A percentile compares a stretch with the other conserved stretches of the same genome.
Conservation (phyloP, 2,329 filamentous ascomycete species). For the Fusarium duplospermum region DNA sequence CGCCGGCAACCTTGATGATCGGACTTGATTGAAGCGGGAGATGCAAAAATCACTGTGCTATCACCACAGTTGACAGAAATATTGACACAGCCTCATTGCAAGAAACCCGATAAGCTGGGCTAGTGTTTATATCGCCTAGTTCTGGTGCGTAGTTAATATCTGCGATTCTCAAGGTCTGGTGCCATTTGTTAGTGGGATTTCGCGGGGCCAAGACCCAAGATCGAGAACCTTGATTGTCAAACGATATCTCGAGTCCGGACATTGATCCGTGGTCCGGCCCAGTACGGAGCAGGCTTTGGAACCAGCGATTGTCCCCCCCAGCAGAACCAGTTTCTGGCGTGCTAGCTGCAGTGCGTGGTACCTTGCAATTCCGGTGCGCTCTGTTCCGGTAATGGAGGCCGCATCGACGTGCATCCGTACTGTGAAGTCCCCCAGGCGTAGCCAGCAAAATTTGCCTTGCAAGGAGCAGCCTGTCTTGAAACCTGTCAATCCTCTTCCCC, state of each 20-base stretch:
- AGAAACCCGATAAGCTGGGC: background rate
- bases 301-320: background rate
- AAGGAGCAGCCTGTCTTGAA: constrained; percentile 4
- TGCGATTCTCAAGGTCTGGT: background rate
- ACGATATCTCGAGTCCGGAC: background rate
- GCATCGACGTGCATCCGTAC: background rate
- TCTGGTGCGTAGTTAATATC: background rate
- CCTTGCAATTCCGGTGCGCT: background rate
- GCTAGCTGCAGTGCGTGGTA: background rate
- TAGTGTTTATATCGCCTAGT: background rate
- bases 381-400: background rate
- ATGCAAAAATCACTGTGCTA: background rate
- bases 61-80: background rate
- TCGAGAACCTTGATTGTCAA: constrained; percentile 11
- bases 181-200: constrained; percentile 12
- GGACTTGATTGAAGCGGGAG: background rate
- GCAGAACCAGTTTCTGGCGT: background rate
- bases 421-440: background rate
- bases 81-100: background rate
- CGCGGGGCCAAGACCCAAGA: background rate
- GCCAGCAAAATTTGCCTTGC: background rate
- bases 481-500: background rate
- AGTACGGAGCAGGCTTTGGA: background rate
- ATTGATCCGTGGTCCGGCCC: background rate
- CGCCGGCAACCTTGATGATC: constrained; percentile 37